These are phyloP conservation scores for Ogataea siamensis DNA, from an alignment of 805 yeast species.

Conservation along the genomic window DNA sequence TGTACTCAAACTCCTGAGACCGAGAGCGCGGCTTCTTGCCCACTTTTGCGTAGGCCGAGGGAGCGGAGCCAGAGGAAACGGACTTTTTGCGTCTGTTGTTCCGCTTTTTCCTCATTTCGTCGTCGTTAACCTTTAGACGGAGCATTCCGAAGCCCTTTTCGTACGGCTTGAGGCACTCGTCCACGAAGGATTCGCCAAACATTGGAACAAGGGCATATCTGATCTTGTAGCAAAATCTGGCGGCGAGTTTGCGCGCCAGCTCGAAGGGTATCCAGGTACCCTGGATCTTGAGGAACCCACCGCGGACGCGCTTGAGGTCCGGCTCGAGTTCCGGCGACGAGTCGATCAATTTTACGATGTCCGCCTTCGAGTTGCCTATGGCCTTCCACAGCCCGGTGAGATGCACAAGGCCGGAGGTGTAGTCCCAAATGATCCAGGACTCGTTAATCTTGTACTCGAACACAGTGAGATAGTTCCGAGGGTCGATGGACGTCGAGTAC, in stretches of 20 bases:
- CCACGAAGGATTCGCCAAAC: conserved; percentile 71
- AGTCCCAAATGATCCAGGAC: conserved; percentile 84
- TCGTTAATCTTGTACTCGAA: conserved; percentile 67
- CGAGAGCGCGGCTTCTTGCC: conserved; percentile 7
- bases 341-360: conserved; percentile 69
- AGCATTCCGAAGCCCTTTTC: conserved; percentile 68
- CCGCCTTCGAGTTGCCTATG: conserved; percentile 67
- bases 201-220: conserved; percentile 74
- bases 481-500: conserved; percentile 72
- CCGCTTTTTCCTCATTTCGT: conserved; percentile 27
- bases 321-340: conserved; percentile 62
- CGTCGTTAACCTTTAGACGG: conserved; percentile 36
- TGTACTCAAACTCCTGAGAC: conserved; percentile 8
- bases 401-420: conserved; percentile 80
- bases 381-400: conserved; percentile 88
- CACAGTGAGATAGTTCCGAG: conserved; percentile 66
- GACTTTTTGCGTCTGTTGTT: conserved; percentile 22
- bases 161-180: conserved; percentile 54
- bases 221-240: conserved; percentile 73
- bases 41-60: conserved; percentile 1
- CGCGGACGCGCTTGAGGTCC: conserved; percentile 71
- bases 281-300: conserved; percentile 88
- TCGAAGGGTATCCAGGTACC: conserved; percentile 89
- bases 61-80: conserved; percentile 1
- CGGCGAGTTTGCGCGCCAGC: conserved; percentile 64